Evolutionary conservation across 2,329 filamentous ascomycete species (phyloP).

Genomic region (Westerdykella aurantiaca): DNA sequence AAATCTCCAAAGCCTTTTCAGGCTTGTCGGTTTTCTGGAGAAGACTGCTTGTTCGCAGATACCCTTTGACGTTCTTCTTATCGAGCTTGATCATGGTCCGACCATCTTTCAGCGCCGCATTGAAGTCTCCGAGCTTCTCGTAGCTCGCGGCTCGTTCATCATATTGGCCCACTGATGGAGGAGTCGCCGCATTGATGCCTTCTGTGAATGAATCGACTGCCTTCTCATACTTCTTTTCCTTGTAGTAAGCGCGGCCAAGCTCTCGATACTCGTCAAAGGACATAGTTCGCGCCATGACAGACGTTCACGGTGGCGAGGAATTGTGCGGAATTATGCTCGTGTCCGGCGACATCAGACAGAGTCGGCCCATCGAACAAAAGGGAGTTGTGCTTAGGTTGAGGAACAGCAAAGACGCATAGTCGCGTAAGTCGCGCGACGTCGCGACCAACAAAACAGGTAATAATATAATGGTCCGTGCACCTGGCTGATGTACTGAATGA

Average conservation of each 20-base stretch:
- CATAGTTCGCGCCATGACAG: slow-evolving; percentile 24
- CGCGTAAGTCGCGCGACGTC: not conserved
- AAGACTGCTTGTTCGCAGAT: slow-evolving; percentile 50
- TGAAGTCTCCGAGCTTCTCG: slow-evolving; percentile 48
- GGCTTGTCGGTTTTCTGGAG: slow-evolving; percentile 46
- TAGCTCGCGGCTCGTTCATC: slow-evolving; percentile 53
- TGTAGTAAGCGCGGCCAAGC: slow-evolving; percentile 33
- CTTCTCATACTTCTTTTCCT: slow-evolving; percentile 31
- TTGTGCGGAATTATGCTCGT: not conserved
- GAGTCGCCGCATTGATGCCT: slow-evolving; percentile 20
- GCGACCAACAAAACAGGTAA: not conserved
- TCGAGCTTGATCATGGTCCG: slow-evolving; percentile 50
- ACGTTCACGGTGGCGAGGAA: not conserved
- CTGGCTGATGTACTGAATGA: too few relatives aligned
- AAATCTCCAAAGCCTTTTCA: slow-evolving; percentile 51
- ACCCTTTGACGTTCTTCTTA: slow-evolving; percentile 51
- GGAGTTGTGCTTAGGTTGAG: not conserved
- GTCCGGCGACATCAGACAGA: too few relatives aligned
- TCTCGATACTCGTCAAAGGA: slow-evolving; percentile 33
- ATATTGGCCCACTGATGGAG: slow-evolving; percentile 36
- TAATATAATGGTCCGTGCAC: too few relatives aligned
- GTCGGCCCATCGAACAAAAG: not conserved
- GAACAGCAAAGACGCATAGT: too few relatives aligned
- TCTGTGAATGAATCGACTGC: slow-evolving; percentile 31
- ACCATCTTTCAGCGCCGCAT: slow-evolving; percentile 52